Evolutionary conservation across 2,329 filamentous ascomycete species (phyloP), one percentile per base, ranked within the genome.

Genomic region (Pseudopithomyces chartarum): DNA sequence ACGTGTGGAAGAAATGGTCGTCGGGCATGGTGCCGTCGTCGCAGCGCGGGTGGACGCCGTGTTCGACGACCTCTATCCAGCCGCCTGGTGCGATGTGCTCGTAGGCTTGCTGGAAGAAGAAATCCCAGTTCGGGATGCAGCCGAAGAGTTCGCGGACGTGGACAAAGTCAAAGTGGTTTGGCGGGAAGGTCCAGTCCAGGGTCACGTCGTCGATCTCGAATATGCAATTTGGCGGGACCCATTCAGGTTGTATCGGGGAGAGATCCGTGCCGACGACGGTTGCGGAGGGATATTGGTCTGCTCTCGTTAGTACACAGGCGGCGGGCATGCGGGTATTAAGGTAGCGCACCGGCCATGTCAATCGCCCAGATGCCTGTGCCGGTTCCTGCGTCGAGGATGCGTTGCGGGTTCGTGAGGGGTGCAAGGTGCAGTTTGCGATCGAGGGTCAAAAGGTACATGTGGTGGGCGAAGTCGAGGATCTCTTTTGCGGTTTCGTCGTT

Each of bases 141-240:
- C 80, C 79, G 50, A 78, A 79, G 22, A 81, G 65, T 47, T 78
- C 78, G 48, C 80, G 77, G 15, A 80, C 67, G 60, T 82, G 79
- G 44, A 81, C 76, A 56, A 79, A 79, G 64, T 81, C 79, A 58
- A 76, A 76, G 50, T 72, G 65, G 38, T 73, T 60, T 1, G 57
- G 54, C 0, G 70, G 71, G 43, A 72, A 75, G 1, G 76, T 79
- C 79, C 79, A 81, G 22, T 73, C 70, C 7, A 73, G 64, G 1
- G 73, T 74, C 15, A 78, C 70, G 49, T 82, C 80, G 67, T 82
- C 80, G 52, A 82, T 75, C 52, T 81, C 76, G 61, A 82, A 82
- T 23, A 68, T 63, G 59, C 75, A 76, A 61, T 82, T 82, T 2
- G 78, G 74, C 0, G 80, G 80, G 0, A 81, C 77, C 73, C 77